Evolutionary conservation across 75 land plant genomes (phyloP).

Genomic region (Larix kaempferi): DNA sequence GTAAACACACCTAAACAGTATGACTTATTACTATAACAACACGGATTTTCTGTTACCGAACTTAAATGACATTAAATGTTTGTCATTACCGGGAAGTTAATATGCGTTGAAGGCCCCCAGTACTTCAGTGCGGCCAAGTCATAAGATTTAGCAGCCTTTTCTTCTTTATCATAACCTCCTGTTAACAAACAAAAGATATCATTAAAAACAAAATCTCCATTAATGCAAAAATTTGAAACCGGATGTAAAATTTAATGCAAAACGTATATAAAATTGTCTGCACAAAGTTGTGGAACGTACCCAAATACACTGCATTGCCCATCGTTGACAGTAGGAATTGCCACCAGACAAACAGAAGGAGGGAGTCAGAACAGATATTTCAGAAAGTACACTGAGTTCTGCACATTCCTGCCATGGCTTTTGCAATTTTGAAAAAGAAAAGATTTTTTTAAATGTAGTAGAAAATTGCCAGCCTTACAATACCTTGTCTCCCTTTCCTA

Average conservation of each 20-base stretch:
- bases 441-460: too few relatives aligned
- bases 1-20: too few relatives aligned
- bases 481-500: conserved; percentile 70
- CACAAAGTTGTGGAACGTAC: neutral
- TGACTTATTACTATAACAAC: neutral
- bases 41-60: too few relatives aligned
- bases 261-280: too few relatives aligned
- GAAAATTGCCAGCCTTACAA: neutral
- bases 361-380: neutral
- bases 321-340: neutral
- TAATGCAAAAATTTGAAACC: too few relatives aligned
- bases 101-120: conserved; percentile 95
- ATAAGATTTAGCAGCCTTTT: conserved; percentile 97
- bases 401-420: too few relatives aligned
- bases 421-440: too few relatives aligned
- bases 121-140: conserved; percentile 97
- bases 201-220: too few relatives aligned
- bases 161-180: conserved; percentile 99
- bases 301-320: neutral
- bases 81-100: conserved; percentile 75
- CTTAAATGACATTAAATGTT: neutral
- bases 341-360: neutral
- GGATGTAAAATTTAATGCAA: too few relatives aligned
- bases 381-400: too few relatives aligned
- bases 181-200: neutral